Evolutionary conservation across 2,329 filamentous ascomycete genomes (phyloP), one percentile per base, ranked within the genome.

Genomic region (Leptographium procerum): DNA sequence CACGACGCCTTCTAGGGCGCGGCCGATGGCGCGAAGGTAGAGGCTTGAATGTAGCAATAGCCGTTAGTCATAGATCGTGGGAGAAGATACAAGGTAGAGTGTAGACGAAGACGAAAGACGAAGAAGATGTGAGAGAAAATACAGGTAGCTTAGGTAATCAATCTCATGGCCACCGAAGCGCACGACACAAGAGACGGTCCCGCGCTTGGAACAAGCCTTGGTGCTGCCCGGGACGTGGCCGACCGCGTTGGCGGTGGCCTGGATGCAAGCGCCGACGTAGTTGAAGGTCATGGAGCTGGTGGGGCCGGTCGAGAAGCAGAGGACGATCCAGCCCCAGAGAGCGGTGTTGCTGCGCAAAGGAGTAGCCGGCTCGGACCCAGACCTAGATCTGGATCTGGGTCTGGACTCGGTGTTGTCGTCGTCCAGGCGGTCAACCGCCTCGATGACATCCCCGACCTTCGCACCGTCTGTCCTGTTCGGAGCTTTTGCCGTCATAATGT

Each of bases 201-300:
- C 57, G 19, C 53, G 45, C 6, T 8, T 29, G 10, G 48, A 45
- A 24, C 57, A 56, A 19, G 7, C 28, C 33, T 19, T 34, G n/a
- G 33, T 16, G 3, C 24, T 26, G 16, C 57, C 57, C 2, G 57
- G 52, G 2, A 59, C 57, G 29, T 56, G 57, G 7, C 57, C 57
- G n/a, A 59, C 47, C 1, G 34, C 33, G 28, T 59, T 59, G 26
- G 53, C 53, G 6, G 34, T 56, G n/a, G 31, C 16, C 47, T 59
- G 57, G 53, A 59, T 59, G 34, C 57, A 56, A 6, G 57, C 57
- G 11, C 53, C 45, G 7, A 59, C 57, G 26, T 59, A 59, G 47
- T 56, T 56, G 45, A 56, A 56, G 16, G 53, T 36, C 53, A 59
- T 59, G 45, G 29, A 43, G 57, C 57, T 59, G 5, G 57, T 59